Evolutionary conservation across 495 filamentous ascomycete genomes (phyloP).

Genomic region (Neurospora tetrasperma): DNA sequence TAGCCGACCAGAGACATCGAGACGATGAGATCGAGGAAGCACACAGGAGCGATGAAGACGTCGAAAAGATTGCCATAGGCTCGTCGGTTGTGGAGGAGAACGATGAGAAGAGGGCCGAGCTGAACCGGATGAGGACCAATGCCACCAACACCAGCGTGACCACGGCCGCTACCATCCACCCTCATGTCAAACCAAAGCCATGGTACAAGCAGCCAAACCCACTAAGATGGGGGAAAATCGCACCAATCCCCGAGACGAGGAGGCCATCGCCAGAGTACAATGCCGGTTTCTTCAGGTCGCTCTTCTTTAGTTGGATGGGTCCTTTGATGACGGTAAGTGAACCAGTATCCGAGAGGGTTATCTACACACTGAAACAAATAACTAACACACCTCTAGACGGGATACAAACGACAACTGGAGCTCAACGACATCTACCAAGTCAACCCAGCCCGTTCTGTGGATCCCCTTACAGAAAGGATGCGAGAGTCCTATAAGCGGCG

Average conservation of each 20-base stretch:
- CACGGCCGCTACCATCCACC: conserved; percentile 21
- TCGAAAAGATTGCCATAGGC: not conserved
- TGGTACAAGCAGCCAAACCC: conserved; percentile 57
- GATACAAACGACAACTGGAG: conserved; percentile 78
- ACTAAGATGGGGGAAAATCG: conserved; percentile 47
- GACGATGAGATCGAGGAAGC: conserved; percentile 6
- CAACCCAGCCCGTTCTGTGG: conserved; percentile 67
- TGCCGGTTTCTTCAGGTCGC: conserved; percentile 47
- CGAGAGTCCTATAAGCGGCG: conserved; percentile 57
- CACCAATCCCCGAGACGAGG: conserved; percentile 49
- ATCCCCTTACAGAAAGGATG: conserved; percentile 53
- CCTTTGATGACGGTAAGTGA: conserved; percentile 53
- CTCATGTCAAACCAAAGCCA: conserved; percentile 31
- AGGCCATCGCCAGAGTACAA: conserved; percentile 44
- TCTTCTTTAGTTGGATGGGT: conserved; percentile 61
- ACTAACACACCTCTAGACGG: conserved; percentile 36
- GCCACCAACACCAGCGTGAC: conserved; percentile 35
- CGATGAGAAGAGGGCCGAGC: conserved; percentile 15
- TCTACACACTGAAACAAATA: not conserved
- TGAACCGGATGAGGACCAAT: conserved; percentile 34
- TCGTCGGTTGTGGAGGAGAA: conserved; percentile 3
- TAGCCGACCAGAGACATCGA: conserved; percentile 1
- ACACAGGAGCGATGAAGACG: conserved; percentile 4
- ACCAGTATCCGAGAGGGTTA: not conserved
- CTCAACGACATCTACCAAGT: conserved; percentile 78